Evolutionary conservation across 2,329 filamentous ascomycete genomes (phyloP).

Genomic region (Diaporthe citri): DNA sequence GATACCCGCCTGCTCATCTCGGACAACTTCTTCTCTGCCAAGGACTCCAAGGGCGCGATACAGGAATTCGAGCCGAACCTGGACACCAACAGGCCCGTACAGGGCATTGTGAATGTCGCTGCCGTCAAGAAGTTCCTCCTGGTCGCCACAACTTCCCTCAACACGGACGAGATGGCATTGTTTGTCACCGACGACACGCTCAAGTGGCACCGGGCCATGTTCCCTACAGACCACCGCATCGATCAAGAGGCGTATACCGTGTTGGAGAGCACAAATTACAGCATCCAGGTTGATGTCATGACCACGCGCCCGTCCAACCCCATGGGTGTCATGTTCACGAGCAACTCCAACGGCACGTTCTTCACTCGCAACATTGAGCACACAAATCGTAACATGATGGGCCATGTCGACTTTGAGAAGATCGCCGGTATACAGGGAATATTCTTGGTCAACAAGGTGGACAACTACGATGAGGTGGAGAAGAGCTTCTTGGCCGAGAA

Average conservation of each 20-base stretch:
- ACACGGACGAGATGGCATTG: conserved; percentile 90
- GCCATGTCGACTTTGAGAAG: conserved; percentile 95
- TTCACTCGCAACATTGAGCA: conserved; percentile 93
- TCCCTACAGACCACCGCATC: conserved; percentile 82
- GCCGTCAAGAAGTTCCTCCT: conserved; percentile 89
- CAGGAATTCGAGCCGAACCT: conserved; percentile 82
- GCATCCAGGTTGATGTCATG: conserved; percentile 95
- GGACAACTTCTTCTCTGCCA: conserved; percentile 81
- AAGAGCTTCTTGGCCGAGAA: conserved; percentile 66
- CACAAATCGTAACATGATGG: conserved; percentile 83
- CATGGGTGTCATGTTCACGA: conserved; percentile 92
- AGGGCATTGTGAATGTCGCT: conserved; percentile 85
- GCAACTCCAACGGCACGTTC: conserved; percentile 97
- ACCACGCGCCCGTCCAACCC: conserved; percentile 73
- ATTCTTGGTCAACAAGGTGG: conserved; percentile 88
- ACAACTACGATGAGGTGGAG: conserved; percentile 84
- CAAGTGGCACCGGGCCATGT: conserved; percentile 92
- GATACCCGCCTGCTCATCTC: conserved; percentile 86
- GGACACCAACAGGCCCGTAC: conserved; percentile 78
- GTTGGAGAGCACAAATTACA: conserved; percentile 96
- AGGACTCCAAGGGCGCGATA: conserved; percentile 57
- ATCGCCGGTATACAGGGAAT: conserved; percentile 92
- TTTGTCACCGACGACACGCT: conserved; percentile 88
- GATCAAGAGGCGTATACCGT: conserved; percentile 92
- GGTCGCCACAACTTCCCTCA: conserved; percentile 81